Conservation (phyloP, 148 eudicot genomes). For the Camellia lanceoleosa region DNA sequence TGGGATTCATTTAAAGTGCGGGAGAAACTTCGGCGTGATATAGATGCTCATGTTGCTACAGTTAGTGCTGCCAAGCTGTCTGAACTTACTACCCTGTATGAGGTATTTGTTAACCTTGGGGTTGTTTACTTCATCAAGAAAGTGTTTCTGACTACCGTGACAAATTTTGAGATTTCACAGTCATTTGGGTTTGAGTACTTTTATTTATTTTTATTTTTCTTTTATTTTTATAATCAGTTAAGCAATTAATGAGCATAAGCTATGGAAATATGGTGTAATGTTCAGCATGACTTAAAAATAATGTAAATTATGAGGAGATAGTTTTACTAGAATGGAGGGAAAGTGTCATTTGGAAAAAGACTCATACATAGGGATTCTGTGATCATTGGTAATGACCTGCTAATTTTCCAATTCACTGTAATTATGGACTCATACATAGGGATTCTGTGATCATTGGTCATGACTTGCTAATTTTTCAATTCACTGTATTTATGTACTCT, state of each 20-base stretch:
- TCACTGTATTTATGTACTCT: not conserved
- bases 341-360: not conserved
- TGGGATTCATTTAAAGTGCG: conserved; percentile 73
- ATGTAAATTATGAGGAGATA: not conserved
- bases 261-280: too few species aligned
- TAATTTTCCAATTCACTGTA: not conserved
- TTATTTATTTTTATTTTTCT: not conserved
- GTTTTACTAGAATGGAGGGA: not conserved
- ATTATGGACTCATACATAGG: not conserved
- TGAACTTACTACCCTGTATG: conserved; percentile 57
- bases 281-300: not conserved
- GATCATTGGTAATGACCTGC: not conserved
- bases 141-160: not conserved
- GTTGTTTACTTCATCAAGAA: not conserved
- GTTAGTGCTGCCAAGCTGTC: conserved; percentile 66
- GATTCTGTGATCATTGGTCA: not conserved
- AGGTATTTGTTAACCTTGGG: conserved; percentile 43
- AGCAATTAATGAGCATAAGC: not conserved
- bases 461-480: not conserved
- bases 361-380: not conserved
- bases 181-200: not conserved
- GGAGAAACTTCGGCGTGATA: conserved; percentile 68
- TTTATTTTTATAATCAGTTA: not conserved
- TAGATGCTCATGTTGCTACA: conserved; percentile 57
- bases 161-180: not conserved